These are phyloP conservation scores for Boletus insuetus DNA, from an alignment of 768 basidiomycete species.

Conservation along the genomic window DNA sequence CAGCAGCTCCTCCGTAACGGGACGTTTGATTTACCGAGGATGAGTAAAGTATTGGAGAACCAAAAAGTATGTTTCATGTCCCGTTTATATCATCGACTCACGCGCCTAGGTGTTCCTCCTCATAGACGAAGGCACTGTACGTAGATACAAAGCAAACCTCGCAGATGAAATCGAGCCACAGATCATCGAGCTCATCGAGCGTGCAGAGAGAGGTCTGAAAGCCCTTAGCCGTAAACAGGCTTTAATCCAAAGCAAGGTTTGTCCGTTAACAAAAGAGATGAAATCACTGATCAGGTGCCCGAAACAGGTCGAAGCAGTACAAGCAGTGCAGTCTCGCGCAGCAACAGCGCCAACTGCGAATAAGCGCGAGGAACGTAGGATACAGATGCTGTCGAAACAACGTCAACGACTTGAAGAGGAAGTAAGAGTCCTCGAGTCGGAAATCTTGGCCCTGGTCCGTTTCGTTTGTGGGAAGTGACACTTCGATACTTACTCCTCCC, in stretches of 20 bases:
- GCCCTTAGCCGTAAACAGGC: constrained; percentile 60
- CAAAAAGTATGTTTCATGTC: constrained; percentile 49
- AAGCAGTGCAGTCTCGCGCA: constrained; percentile 38
- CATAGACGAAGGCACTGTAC: constrained; percentile 69
- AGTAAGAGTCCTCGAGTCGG: constrained; percentile 54
- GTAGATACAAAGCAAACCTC: constrained; percentile 69
- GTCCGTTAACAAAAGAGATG: background rate
- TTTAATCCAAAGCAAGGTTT: constrained; percentile 62
- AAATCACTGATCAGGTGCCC: background rate
- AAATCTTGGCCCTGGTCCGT: constrained; percentile 55
- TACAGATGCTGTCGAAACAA: constrained; percentile 65
- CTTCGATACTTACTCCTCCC: constrained; percentile 4
- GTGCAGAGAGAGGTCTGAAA: constrained; percentile 66
- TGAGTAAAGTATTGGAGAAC: constrained; percentile 63
- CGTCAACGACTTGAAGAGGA: constrained; percentile 67
- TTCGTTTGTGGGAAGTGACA: background rate
- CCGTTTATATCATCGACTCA: constrained; percentile 1
- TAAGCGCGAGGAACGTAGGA: constrained; percentile 63
- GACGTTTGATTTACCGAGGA: constrained; percentile 68
- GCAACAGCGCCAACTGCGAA: constrained; percentile 50
- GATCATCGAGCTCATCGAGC: constrained; percentile 68
- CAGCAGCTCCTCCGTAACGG: constrained; percentile 68
- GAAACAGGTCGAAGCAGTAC: constrained; percentile 54
- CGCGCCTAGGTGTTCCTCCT: constrained; percentile 66
- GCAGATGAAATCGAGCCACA: constrained; percentile 81